phyloP scores from a whole-genome alignment of 345 rosid genomes.

The Zanthoxylum bungeanum region DNA sequence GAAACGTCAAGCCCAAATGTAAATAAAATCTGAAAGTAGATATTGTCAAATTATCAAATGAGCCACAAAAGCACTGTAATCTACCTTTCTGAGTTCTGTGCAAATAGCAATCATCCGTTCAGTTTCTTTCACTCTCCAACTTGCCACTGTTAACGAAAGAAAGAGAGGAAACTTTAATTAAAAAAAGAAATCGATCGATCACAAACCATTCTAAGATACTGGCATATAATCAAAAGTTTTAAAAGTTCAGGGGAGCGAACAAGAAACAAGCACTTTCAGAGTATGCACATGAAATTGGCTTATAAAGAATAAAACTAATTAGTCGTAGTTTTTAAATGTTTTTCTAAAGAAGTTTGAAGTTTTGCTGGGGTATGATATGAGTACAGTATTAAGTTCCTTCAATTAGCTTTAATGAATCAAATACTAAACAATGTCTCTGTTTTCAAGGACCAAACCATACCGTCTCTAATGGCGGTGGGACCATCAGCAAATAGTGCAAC shows the following conservation, averaged over 20 bases:
- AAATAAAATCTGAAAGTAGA: neutral
- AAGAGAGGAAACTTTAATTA: neutral
- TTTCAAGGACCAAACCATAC: slow-evolving; percentile 33
- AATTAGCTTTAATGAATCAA: neutral
- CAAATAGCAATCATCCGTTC: slow-evolving; percentile 96
- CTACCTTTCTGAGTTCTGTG: slow-evolving; percentile 92
- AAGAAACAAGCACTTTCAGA: slow-evolving; percentile 5
- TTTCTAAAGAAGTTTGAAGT: too few species aligned
- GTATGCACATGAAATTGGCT: neutral
- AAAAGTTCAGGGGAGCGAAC: neutral
- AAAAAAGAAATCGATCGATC: neutral
- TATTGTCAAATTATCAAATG: neutral
- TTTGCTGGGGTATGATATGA: too few species aligned
- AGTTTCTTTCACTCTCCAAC: slow-evolving; percentile 99
- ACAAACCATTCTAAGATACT: slow-evolving; percentile 3
- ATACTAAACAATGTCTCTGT: neutral
- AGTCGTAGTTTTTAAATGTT: too few species aligned
- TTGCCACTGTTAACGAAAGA: slow-evolving; percentile 57
- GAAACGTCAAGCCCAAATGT: slow-evolving; percentile 16
- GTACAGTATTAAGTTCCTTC: neutral
- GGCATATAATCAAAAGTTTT: neutral
- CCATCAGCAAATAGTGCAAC: slow-evolving; percentile 94
- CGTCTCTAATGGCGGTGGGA: slow-evolving; percentile 95
- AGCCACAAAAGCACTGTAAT: neutral
- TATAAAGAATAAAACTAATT: too few species aligned